Evolutionary conservation across 805 yeast species (phyloP), one percentile per base, ranked within the genome.

Genomic region (Ogataea degrootiae): DNA sequence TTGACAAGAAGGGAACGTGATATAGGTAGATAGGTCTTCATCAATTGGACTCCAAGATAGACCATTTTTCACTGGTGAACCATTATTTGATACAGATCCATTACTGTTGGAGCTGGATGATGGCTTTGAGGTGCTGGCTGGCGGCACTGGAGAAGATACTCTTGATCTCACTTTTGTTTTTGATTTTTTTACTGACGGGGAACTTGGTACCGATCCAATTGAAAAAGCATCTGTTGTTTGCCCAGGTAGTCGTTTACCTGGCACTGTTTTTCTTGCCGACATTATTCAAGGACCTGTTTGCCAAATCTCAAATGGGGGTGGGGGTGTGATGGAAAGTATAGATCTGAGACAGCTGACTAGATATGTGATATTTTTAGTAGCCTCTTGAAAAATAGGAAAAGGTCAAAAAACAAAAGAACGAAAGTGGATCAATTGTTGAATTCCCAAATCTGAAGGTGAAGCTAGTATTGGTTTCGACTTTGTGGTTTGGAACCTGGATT

Each of bases 1-100:
- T 9, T 67, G 59, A 59, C 85, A 80, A 0, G 82, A 70, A 21
- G 68, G 68, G 46, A 75, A 70, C 5, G 71, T 61, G 15, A 58
- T 56, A 47, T 63, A 60, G 5, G 65, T 44, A 6, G 53, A 34
- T 3, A 52, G 39, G 15, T 53, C 59, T 36, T 56, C 60, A 35
- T 53, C 43, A 3, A 54, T 39, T 4, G 23, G 29, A 2, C 34
- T n/a, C 12, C 33, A 31, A 9, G 47, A 2, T n/a, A 37, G 43
- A 3, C 4, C 6, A 6, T 26, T 26, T 26, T 34, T 45, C 42
- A 16, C 16, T 19, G 39, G 47, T 41, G 37, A 40, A 33, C 12
- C 26, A 34, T 37, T 34, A 46, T 12, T 22, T 23, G 49, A 29
- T 34, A n/a, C 12, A n/a, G 17, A 6, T 15, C 16, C 33, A 19